A percentile compares a stretch with the other conserved stretches of the same genome.
These are phyloP conservation scores for Exophiala lecanii-corni DNA, from an alignment of 2,329 filamentous ascomycete genomes.

Conservation along the genomic window DNA sequence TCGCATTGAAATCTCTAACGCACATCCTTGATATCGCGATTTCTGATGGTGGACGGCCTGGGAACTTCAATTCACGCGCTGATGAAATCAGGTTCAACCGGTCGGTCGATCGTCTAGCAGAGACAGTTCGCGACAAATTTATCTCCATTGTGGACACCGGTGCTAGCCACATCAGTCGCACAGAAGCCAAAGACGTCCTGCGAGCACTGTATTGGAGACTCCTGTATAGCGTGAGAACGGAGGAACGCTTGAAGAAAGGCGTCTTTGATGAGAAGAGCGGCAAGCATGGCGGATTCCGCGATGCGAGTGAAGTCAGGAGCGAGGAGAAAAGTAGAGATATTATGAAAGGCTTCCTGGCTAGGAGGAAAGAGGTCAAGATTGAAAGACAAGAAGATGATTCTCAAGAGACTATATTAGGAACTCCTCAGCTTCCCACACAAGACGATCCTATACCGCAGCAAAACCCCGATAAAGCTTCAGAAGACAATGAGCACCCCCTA, in stretches of 20 bases:
- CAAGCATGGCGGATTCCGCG: slow-evolving; percentile 6
- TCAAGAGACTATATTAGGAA: too few relatives aligned
- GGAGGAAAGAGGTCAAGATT: slow-evolving; percentile 1
- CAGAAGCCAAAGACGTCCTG: slow-evolving; percentile 71
- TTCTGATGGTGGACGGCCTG: slow-evolving; percentile 52
- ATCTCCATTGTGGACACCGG: slow-evolving; percentile 68
- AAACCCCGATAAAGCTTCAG: too few relatives aligned
- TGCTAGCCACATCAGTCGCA: slow-evolving; percentile 65
- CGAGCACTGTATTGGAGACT: slow-evolving; percentile 72
- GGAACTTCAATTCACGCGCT: slow-evolving; percentile 27
- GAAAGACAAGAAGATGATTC: too few relatives aligned
- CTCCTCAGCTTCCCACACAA: too few relatives aligned
- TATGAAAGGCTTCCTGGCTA: slow-evolving; percentile 21
- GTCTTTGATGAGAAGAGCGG: slow-evolving; percentile 31
- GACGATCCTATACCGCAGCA: too few relatives aligned
- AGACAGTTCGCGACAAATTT: slow-evolving; percentile 53
- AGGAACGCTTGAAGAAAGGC: slow-evolving; percentile 49
- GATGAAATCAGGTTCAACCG: slow-evolving; percentile 58
- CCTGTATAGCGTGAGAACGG: slow-evolving; percentile 64
- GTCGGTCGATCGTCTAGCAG: slow-evolving; percentile 63
- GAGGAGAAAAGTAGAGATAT: slow-evolving; percentile 21
- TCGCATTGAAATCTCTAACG: slow-evolving; percentile 60
- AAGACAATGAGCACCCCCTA: too few relatives aligned
- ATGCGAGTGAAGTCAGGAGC: slow-evolving; percentile 12
- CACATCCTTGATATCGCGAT: slow-evolving; percentile 70